Evolutionary conservation across 352 stramenopile genomes (phyloP).

Genomic region (Phytophthora cactorum): DNA sequence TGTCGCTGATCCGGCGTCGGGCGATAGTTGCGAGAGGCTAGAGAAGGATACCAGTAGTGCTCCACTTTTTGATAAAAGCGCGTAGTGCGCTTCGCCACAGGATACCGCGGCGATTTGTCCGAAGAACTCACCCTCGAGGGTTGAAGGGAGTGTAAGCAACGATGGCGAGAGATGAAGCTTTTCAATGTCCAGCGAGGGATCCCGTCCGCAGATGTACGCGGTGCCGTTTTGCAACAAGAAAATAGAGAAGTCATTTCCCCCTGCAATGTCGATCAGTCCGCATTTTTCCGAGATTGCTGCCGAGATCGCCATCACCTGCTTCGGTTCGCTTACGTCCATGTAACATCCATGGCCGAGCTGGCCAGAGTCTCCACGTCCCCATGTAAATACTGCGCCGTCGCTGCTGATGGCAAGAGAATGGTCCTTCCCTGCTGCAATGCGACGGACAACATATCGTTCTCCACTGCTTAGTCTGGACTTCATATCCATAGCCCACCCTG

Average conservation of each 20-base stretch:
- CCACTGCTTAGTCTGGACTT: slow-evolving; percentile 20
- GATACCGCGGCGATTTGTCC: slow-evolving; percentile 39
- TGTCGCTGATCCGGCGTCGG: slow-evolving; percentile 16
- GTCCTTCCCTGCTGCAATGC: slow-evolving; percentile 67
- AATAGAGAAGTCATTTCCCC: slow-evolving; percentile 48
- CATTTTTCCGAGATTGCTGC: slow-evolving; percentile 19
- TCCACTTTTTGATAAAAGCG: slow-evolving; percentile 36
- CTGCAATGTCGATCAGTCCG: slow-evolving; percentile 36
- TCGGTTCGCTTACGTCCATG: slow-evolving; percentile 66
- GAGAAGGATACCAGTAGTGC: slow-evolving; percentile 36
- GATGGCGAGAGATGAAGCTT: slow-evolving; percentile 36
- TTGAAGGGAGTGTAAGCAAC: slow-evolving; percentile 29
- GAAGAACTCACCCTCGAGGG: slow-evolving; percentile 27
- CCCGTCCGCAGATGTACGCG: slow-evolving; percentile 42
- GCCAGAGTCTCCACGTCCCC: slow-evolving; percentile 67
- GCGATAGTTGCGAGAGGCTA: slow-evolving; percentile 16
- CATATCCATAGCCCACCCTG: slow-evolving; percentile 43
- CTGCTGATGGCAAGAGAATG: slow-evolving; percentile 70
- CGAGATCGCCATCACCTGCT: slow-evolving; percentile 65
- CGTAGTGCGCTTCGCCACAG: slow-evolving; percentile 54
- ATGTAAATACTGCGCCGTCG: slow-evolving; percentile 67
- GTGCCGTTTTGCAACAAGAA: slow-evolving; percentile 43
- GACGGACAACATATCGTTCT: slow-evolving; percentile 45
- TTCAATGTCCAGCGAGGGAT: slow-evolving; percentile 34
- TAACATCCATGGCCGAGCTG: slow-evolving; percentile 70